Conservation (phyloP, 192 early-diverging fungal species). For the Coemansia sp. region DNA sequence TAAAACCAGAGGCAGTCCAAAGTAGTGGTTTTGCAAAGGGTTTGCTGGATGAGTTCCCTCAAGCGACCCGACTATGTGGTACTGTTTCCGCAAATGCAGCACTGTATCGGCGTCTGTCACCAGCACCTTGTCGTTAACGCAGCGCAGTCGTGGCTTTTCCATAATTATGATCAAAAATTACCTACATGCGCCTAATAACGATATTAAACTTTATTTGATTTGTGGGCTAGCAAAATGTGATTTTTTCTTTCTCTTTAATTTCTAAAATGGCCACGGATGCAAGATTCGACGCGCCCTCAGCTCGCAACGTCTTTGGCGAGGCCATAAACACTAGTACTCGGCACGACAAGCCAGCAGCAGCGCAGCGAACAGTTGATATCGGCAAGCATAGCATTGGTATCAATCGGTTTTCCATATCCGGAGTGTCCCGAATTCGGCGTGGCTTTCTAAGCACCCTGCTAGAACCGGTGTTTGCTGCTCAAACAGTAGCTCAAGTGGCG, state of each 20-base stretch:
- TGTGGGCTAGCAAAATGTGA: too few relatives aligned
- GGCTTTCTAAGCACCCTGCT: conserved; percentile 25
- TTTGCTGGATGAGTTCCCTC: conserved; percentile 65
- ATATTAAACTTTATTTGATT: too few relatives aligned
- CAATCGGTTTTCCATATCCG: conserved; percentile 15
- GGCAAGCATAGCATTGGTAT: conserved; percentile 1
- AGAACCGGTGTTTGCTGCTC: conserved; percentile 11
- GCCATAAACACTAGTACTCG: too few relatives aligned
- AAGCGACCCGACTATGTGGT: conserved; percentile 66
- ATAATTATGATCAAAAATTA: not conserved
- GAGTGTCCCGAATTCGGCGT: conserved; percentile 27
- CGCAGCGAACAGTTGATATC: conserved; percentile 8
- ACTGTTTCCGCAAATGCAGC: conserved; percentile 52
- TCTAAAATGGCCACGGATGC: not conserved
- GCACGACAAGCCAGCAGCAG: not conserved
- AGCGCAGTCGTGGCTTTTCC: conserved; percentile 7
- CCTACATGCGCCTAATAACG: not conserved
- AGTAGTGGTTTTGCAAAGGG: conserved; percentile 76
- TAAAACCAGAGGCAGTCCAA: conserved; percentile 69
- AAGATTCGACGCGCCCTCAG: too few relatives aligned
- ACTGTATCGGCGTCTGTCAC: conserved; percentile 31
- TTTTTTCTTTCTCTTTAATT: too few relatives aligned
- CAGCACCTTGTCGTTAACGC: conserved; percentile 16
- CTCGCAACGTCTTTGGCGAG: too few relatives aligned
- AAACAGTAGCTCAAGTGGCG: conserved; percentile 21